phyloP scores from a whole-genome alignment of 768 basidiomycete species.

The Amyloporia xantha region DNA sequence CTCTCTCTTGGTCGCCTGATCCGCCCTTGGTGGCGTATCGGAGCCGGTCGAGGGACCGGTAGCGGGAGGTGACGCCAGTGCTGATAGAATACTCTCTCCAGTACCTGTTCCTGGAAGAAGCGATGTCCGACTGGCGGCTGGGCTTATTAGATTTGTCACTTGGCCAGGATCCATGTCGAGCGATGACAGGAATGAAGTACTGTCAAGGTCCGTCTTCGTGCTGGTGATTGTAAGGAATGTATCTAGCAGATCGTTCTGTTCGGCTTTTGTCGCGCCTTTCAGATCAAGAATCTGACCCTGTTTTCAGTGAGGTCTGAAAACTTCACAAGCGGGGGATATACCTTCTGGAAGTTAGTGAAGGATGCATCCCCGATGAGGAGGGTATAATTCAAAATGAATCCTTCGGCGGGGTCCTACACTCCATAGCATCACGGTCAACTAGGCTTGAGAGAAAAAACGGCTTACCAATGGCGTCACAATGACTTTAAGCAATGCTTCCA shows the following conservation, averaged over 20 bases:
- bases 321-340: slow-evolving; percentile 21
- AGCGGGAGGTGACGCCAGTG: slow-evolving; percentile 54
- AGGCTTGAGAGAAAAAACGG: slow-evolving; percentile 13
- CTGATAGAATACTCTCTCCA: slow-evolving; percentile 54
- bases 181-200: slow-evolving; percentile 85
- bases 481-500: slow-evolving; percentile 93
- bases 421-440: background rate
- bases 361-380: slow-evolving; percentile 91
- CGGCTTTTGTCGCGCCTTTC: slow-evolving; percentile 81
- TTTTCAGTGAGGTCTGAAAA: background rate
- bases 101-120: slow-evolving; percentile 32
- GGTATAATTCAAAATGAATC: slow-evolving; percentile 94
- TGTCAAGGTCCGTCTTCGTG: slow-evolving; percentile 81
- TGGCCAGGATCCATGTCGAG: slow-evolving; percentile 92
- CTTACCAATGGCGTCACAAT: slow-evolving; percentile 87
- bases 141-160: slow-evolving; percentile 53
- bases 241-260: slow-evolving; percentile 88
- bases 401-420: slow-evolving; percentile 81
- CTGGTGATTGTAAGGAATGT: slow-evolving; percentile 90
- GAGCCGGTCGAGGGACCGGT: slow-evolving; percentile 54
- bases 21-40: slow-evolving; percentile 40
- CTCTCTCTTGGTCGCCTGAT: slow-evolving; percentile 48
- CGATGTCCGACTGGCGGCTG: slow-evolving; percentile 55
- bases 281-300: slow-evolving; percentile 82
- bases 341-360: slow-evolving; percentile 98